These are phyloP conservation scores for Nitzschia sp. DNA, from an alignment of 108 stramenopile species.

Conservation along the genomic window DNA sequence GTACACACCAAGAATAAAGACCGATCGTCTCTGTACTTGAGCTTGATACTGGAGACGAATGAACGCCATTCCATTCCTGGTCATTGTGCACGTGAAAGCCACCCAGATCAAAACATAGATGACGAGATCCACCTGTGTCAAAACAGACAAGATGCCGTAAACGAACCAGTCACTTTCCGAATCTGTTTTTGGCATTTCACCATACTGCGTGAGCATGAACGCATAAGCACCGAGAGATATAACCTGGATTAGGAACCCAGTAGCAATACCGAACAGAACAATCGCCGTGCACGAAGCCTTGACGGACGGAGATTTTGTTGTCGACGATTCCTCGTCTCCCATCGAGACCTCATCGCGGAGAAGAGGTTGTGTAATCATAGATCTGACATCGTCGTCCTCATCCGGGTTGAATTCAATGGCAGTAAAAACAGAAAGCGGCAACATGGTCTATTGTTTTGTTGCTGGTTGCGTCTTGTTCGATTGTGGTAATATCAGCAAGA, in stretches of 20 bases:
- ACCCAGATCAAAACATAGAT: conserved; percentile 36
- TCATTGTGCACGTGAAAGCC: conserved; percentile 41
- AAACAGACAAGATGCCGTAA: conserved; percentile 13
- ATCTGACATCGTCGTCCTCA: conserved; percentile 13
- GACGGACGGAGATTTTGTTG: neutral
- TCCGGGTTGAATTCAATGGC: conserved; percentile 5
- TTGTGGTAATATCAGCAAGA: no score
- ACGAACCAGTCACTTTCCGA: conserved; percentile 17
- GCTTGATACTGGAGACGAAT: conserved; percentile 21
- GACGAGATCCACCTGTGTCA: conserved; percentile 34
- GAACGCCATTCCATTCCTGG: conserved; percentile 25
- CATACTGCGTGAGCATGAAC: conserved; percentile 20
- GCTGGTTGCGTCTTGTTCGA: no score
- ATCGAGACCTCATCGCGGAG: conserved; percentile 4
- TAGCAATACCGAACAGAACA: conserved; percentile 8
- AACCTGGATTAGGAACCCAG: conserved; percentile 28
- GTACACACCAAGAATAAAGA: conserved; percentile 32
- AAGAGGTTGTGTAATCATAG: conserved; percentile 19
- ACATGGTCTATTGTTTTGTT: conserved; percentile 1
- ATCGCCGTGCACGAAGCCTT: neutral
- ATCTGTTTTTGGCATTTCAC: neutral
- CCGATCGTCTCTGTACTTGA: conserved; percentile 17
- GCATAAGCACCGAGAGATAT: conserved; percentile 29
- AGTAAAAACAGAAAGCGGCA: neutral
- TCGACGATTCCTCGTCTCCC: neutral